phyloP scores from a whole-genome alignment of 1,284 basidiomycete genomes.

The Peniophora sp. region DNA sequence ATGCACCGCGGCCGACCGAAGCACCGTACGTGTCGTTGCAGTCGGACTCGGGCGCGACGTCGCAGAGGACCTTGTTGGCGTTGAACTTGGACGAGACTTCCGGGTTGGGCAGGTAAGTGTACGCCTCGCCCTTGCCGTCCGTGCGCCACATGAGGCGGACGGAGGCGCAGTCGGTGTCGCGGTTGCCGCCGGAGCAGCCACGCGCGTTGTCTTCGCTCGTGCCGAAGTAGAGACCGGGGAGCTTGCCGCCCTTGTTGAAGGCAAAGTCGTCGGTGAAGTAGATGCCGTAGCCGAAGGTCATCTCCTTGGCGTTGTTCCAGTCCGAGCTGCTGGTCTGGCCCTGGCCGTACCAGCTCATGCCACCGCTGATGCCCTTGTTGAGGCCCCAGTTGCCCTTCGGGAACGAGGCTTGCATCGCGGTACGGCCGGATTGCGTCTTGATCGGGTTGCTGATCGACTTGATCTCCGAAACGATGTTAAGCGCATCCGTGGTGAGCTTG shows the following conservation, averaged over 20 bases:
- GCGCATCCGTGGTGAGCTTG: slow-evolving; percentile 34
- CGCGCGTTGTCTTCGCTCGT: slow-evolving; percentile 32
- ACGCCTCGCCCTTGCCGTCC: slow-evolving; percentile 45
- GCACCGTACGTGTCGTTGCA: slow-evolving; percentile 61
- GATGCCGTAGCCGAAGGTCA: slow-evolving; percentile 49
- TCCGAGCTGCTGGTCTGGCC: slow-evolving; percentile 30
- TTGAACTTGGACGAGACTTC: slow-evolving; percentile 34
- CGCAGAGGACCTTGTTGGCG: slow-evolving; percentile 47
- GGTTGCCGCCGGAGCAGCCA: slow-evolving; percentile 45
- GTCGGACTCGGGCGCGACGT: slow-evolving; percentile 39
- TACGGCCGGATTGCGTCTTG: slow-evolving; percentile 26
- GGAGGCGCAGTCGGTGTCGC: slow-evolving; percentile 41
- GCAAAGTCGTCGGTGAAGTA: slow-evolving; percentile 50
- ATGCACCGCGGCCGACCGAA: slow-evolving; percentile 70
- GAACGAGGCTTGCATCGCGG: slow-evolving; percentile 45
- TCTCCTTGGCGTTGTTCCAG: slow-evolving; percentile 36
- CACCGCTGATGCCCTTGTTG: slow-evolving; percentile 39
- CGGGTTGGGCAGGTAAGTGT: slow-evolving; percentile 44
- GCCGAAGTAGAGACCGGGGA: slow-evolving; percentile 36
- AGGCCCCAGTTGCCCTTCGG: slow-evolving; percentile 54
- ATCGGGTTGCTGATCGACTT: slow-evolving; percentile 30
- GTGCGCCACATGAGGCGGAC: slow-evolving; percentile 51
- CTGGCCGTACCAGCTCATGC: slow-evolving; percentile 57
- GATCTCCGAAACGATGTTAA: slow-evolving; percentile 32
- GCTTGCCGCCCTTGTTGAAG: slow-evolving; percentile 25